phyloP scores from a whole-genome alignment of 768 basidiomycete genomes.

The Russula sp. region DNA sequence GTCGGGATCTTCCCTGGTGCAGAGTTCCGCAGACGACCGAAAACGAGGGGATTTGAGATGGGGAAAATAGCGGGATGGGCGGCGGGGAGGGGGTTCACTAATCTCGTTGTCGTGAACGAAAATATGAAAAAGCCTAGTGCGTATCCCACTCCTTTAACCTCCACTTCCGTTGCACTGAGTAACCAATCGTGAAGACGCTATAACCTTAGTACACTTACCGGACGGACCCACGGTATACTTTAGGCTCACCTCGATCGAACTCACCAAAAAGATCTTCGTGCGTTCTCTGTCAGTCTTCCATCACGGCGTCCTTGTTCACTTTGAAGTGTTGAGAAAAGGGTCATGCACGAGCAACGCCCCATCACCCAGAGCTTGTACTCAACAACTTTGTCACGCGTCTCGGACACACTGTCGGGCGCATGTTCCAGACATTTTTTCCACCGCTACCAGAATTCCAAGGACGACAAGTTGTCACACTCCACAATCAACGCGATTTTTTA shows the following conservation, averaged over 20 bases:
- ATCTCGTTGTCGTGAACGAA: slow-evolving; percentile 91
- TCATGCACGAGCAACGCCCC: slow-evolving; percentile 88
- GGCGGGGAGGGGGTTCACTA: slow-evolving; percentile 80
- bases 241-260: slow-evolving; percentile 83
- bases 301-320: neutral
- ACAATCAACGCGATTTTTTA: slow-evolving; percentile 96
- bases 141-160: neutral
- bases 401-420: slow-evolving; percentile 87
- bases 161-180: slow-evolving; percentile 21
- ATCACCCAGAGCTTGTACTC: slow-evolving; percentile 91
- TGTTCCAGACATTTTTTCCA: slow-evolving; percentile 97
- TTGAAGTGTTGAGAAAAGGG: slow-evolving; percentile 47
- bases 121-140: slow-evolving; percentile 87
- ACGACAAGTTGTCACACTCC: slow-evolving; percentile 93
- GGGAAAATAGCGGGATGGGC: slow-evolving; percentile 94
- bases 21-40: slow-evolving; percentile 82
- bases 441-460: slow-evolving; percentile 94
- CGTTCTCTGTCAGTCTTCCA: slow-evolving; percentile 33
- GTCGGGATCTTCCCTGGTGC: slow-evolving; percentile 88
- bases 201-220: slow-evolving; percentile 89
- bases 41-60: slow-evolving; percentile 86
- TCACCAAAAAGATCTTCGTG: slow-evolving; percentile 84
- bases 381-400: slow-evolving; percentile 93
- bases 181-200: slow-evolving; percentile 60
- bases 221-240: slow-evolving; percentile 94